Percentiles rank a stretch among this genome's conserved stretches.
Evolutionary conservation across 2,329 filamentous ascomycete species (phyloP).

Genomic region (Curvularia sp.): DNA sequence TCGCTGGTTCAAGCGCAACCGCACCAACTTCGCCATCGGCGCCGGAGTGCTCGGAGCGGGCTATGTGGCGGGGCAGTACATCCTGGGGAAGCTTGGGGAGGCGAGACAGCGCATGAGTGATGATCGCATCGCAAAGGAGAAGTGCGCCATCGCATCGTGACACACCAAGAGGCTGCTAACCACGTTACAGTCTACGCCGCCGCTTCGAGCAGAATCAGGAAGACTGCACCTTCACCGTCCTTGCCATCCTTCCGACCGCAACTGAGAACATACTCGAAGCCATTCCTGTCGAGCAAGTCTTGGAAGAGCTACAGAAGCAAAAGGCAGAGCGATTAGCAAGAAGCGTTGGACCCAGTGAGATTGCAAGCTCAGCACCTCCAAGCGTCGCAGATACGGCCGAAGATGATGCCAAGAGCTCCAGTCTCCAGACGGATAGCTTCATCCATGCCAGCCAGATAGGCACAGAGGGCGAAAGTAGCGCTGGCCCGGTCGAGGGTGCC

Average conservation of each 20-base stretch:
- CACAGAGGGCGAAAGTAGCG: constrained; percentile 58
- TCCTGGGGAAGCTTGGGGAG: constrained; percentile 88
- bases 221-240: constrained; percentile 96
- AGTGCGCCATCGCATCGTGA: constrained; percentile 64
- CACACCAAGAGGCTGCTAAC: constrained; percentile 5
- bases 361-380: constrained; percentile 65
- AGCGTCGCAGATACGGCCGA: constrained; percentile 70
- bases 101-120: constrained; percentile 95
- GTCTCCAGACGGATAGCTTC: constrained; percentile 81
- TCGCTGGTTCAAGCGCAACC: constrained; percentile 91
- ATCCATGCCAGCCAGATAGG: constrained; percentile 79
- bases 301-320: constrained; percentile 92
- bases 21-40: constrained; percentile 86
- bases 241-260: constrained; percentile 91
- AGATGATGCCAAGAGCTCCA: constrained; percentile 80
- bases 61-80: constrained; percentile 92
- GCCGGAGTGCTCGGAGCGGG: constrained; percentile 86
- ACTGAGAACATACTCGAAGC: constrained; percentile 87
- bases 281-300: constrained; percentile 90
- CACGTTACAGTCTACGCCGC: constrained; percentile 74
- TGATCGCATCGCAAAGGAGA: constrained; percentile 94
- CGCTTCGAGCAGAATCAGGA: constrained; percentile 99
- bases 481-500: constrained; percentile 42
- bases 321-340: constrained; percentile 75
- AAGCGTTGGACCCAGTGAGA: constrained; percentile 64